Percentiles rank a stretch among this genome's conserved stretches.
Evolutionary conservation across 2,329 filamentous ascomycete species (phyloP).

Genomic region (Trichophaea hybrida): DNA sequence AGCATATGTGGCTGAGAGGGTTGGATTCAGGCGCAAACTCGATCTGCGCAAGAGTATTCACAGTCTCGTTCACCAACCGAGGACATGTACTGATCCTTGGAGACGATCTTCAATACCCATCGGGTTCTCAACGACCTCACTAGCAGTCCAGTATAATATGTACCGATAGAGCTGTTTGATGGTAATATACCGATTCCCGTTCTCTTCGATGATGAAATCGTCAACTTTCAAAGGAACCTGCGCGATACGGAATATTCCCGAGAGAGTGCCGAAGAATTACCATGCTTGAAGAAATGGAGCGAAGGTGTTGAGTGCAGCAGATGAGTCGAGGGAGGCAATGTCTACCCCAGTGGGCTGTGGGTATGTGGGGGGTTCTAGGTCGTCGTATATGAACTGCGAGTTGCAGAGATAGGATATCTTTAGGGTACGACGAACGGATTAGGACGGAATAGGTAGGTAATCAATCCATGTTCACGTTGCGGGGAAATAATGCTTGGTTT

Average conservation of each 20-base stretch:
- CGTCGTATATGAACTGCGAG: not conserved
- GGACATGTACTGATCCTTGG: not conserved
- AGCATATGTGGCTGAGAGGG: not conserved
- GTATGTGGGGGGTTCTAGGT: not conserved
- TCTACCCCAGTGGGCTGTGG: not conserved
- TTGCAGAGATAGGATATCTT: not conserved
- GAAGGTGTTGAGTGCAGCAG: not conserved
- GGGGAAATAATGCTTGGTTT: too few relatives aligned
- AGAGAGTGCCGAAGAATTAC: constrained; percentile 6
- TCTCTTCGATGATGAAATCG: not conserved
- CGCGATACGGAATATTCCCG: constrained; percentile 1
- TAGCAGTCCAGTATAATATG: constrained; percentile 4
- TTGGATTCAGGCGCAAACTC: not conserved
- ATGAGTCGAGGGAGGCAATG: not conserved
- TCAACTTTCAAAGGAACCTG: not conserved
- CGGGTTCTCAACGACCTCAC: not conserved
- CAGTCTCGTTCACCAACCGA: not conserved
- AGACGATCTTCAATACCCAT: not conserved
- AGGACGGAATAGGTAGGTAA: not conserved
- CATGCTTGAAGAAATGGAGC: constrained; percentile 8
- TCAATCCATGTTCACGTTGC: not conserved
- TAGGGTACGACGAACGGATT: not conserved
- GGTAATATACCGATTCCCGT: not conserved
- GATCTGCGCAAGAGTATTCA: not conserved
- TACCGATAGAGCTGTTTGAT: not conserved